phyloP scores from a whole-genome alignment of 2,329 filamentous ascomycete genomes.

The Fusarium subglutinans region DNA sequence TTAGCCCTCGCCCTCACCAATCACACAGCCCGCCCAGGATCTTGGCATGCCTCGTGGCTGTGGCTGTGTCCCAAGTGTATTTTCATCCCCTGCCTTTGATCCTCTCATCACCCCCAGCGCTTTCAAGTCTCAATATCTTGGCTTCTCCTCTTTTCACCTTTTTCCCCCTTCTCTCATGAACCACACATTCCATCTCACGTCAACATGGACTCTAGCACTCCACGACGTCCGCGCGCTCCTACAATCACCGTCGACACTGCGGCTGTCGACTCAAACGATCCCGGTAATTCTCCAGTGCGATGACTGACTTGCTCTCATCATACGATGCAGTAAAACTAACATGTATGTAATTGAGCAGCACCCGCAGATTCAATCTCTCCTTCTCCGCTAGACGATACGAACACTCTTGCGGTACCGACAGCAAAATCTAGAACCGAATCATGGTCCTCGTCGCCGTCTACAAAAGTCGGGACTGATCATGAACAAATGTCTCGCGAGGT shows the following conservation, averaged over 20 bases:
- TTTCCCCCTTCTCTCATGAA: neutral
- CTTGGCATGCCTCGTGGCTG: conserved; percentile 27
- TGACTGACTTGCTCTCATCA: neutral
- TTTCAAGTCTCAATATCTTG: conserved; percentile 10
- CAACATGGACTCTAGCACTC: conserved; percentile 23
- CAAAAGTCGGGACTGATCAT: conserved; percentile 32
- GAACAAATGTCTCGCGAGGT: conserved; percentile 25
- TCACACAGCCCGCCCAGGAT: neutral
- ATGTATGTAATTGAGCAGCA: neutral
- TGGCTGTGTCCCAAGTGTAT: conserved; percentile 30
- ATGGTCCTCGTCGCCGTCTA: conserved; percentile 31
- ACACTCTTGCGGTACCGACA: conserved; percentile 27
- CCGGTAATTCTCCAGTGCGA: conserved; percentile 38
- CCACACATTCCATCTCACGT: neutral
- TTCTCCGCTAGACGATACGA: conserved; percentile 27
- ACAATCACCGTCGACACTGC: conserved; percentile 37
- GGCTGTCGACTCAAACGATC: conserved; percentile 27
- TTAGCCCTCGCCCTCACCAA: neutral
- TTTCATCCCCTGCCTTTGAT: neutral
- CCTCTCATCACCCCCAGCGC: neutral
- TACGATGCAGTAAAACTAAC: neutral
- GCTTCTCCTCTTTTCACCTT: conserved; percentile 7
- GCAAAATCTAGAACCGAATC: conserved; percentile 25
- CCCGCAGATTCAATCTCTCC: conserved; percentile 25
- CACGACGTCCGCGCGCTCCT: conserved; percentile 27